Percentiles rank a stretch among this genome's conserved stretches.
Conservation (phyloP, 345 rosid genomes). For the Excoecaria cochinchinensis region DNA sequence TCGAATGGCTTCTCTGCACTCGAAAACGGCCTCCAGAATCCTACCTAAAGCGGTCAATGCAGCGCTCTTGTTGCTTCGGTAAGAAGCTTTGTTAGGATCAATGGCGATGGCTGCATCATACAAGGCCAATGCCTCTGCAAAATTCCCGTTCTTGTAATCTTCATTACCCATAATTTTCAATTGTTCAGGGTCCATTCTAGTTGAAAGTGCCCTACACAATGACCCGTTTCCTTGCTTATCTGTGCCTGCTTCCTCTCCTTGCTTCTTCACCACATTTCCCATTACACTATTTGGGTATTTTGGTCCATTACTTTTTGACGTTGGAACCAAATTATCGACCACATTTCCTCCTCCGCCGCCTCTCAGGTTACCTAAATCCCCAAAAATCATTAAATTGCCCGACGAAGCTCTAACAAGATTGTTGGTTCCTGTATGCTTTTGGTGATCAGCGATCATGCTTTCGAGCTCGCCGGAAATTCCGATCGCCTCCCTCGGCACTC, state of each 20-base stretch:
- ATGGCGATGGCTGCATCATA: constrained; percentile 93
- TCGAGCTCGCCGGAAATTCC: constrained; percentile 91
- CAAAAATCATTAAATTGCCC: constrained; percentile 68
- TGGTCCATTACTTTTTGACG: no score
- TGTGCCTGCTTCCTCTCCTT: constrained; percentile 16
- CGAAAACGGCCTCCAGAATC: constrained; percentile 81
- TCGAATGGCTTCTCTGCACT: constrained; percentile 86
- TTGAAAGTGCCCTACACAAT: constrained; percentile 77
- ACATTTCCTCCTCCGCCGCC: constrained; percentile 39
- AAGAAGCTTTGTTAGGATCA: constrained; percentile 83
- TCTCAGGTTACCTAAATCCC: constrained; percentile 76
- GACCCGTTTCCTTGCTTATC: constrained; percentile 33
- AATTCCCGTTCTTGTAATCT: constrained; percentile 91
- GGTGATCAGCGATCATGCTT: constrained; percentile 70
- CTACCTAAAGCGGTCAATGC: constrained; percentile 86
- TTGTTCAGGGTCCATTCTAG: constrained; percentile 93
- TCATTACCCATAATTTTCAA: constrained; percentile 95
- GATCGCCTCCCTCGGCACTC: constrained; percentile 50
- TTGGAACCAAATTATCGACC: no score
- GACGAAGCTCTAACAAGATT: constrained; percentile 82
- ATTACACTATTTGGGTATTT: constrained; percentile 41
- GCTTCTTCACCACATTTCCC: constrained; percentile 55
- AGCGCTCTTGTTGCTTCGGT: constrained; percentile 89
- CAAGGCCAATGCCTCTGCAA: constrained; percentile 79
- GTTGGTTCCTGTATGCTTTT: constrained; percentile 46